These are phyloP conservation scores for Lomentospora prolificans DNA, from an alignment of 2,329 filamentous ascomycete species.

Conservation along the genomic window DNA sequence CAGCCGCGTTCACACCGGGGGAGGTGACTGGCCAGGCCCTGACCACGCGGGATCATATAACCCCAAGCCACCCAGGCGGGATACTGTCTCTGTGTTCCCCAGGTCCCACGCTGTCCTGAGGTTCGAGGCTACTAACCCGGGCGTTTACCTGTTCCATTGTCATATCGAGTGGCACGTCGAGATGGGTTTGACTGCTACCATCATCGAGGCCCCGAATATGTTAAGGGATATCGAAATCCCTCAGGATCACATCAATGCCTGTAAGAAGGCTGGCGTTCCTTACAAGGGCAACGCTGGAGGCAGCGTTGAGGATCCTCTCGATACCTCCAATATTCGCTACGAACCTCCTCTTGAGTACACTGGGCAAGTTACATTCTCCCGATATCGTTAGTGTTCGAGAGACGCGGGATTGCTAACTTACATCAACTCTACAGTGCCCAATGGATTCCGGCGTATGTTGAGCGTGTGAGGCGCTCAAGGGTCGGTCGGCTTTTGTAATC, in stretches of 20 bases:
- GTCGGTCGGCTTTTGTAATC: background rate
- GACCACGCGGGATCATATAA: constrained; percentile 14
- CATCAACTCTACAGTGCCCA: background rate
- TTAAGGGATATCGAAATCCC: constrained; percentile 48
- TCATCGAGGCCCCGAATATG: constrained; percentile 47
- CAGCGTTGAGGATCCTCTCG: constrained; percentile 44
- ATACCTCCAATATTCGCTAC: constrained; percentile 19
- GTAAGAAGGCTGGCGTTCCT: constrained; percentile 34
- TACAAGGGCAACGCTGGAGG: constrained; percentile 58
- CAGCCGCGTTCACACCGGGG: constrained; percentile 24
- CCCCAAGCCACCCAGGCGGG: constrained; percentile 22
- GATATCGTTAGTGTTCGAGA: too few species aligned
- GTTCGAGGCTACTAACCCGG: constrained; percentile 42
- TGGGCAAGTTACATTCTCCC: constrained; percentile 7
- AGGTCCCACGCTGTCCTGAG: constrained; percentile 39
- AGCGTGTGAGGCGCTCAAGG: background rate
- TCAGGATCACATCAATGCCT: constrained; percentile 41
- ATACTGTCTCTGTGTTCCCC: constrained; percentile 28
- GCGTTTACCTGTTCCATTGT: constrained; percentile 47
- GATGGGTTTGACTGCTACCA: constrained; percentile 44
- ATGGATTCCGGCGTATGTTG: background rate
- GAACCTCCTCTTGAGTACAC: background rate
- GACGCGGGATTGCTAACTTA: background rate
- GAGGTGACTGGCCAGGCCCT: constrained; percentile 26
- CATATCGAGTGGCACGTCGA: constrained; percentile 54